Percentiles rank a stretch among this genome's conserved stretches.
These are phyloP conservation scores for Hericium erinaceus DNA, from an alignment of 768 basidiomycete genomes.

Conservation along the genomic window DNA sequence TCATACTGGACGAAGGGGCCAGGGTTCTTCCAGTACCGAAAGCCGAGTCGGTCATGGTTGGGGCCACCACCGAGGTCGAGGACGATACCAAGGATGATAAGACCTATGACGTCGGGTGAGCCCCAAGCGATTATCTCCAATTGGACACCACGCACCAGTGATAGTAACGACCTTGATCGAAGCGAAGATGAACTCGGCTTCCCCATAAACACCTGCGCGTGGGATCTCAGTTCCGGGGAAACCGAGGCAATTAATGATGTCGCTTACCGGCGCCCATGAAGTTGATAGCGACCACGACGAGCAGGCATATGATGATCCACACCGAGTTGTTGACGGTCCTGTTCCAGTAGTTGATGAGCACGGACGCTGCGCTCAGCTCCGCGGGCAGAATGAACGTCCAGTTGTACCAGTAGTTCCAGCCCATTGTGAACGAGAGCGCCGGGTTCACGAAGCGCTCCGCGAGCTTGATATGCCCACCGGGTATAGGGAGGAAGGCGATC, in stretches of 20 bases:
- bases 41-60: slow-evolving; percentile 41
- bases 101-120: slow-evolving; percentile 10
- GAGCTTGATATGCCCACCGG: slow-evolving; percentile 73
- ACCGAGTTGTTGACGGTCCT: slow-evolving; percentile 25
- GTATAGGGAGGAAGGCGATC: slow-evolving; percentile 69
- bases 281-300: slow-evolving; percentile 31
- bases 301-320: slow-evolving; percentile 44
- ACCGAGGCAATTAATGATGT: not conserved
- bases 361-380: slow-evolving; percentile 31
- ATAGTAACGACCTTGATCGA: slow-evolving; percentile 47
- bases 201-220: slow-evolving; percentile 31
- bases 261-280: slow-evolving; percentile 9
- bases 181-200: slow-evolving; percentile 42
- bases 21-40: slow-evolving; percentile 41
- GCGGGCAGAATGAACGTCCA: slow-evolving; percentile 3
- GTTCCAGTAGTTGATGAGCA: slow-evolving; percentile 43
- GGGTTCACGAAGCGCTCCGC: slow-evolving; percentile 77
- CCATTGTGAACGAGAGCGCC: slow-evolving; percentile 47
- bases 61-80: slow-evolving; percentile 52
- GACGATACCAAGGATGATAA: slow-evolving; percentile 40
- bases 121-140: not conserved
- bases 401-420: slow-evolving; percentile 43
- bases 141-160: slow-evolving; percentile 14
- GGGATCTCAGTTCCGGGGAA: not conserved
- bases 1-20: slow-evolving; percentile 45